Evolutionary conservation across 1,139 yeast species (phyloP), one percentile per base, ranked within the genome.

Genomic region (Kazachstania sp.): DNA sequence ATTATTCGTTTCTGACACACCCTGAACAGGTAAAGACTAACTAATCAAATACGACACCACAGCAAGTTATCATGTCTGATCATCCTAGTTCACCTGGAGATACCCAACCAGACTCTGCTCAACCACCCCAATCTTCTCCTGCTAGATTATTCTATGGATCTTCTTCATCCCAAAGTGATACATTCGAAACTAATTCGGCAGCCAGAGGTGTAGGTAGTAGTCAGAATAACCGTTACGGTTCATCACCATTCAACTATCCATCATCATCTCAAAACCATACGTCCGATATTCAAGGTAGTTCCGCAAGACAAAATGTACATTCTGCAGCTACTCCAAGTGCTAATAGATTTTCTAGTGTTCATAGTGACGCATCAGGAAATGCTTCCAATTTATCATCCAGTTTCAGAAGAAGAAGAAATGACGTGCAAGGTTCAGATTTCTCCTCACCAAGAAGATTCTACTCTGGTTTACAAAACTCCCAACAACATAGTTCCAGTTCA

Each of bases 351-450:
- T 57, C 68, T 28, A 69, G 67, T 45, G 47, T 61, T 39, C 57
- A 71, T 50, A 64, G 70, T 37, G 71, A 67, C 43, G 55, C 64
- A 4, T 56, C 64, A 12, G 51, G 67, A 6, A 50, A 58, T 12
- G 62, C 65, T 16, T 57, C 64, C 40, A 60, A 67, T 39, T 56
- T 65, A 44, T 57, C 64, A 15, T 58, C 58, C 12, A 60, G 65
- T 35, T 49, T 61, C 26, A 60, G 66, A 45, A 63, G 63, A 51
- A 64, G 72, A 48, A 70, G 85, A 61, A 82, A 83, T 50, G 84
- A 79, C 56, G 69, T 79, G 30, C 78, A 76, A 56, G 74, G 81
- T 1, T 71, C 81, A 0, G 83, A 78, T 49, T 56, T 71, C n/a
- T 65, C 74, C 7, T 71, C 80, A 0, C 77, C 81, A 5, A 77